A percentile compares a stretch with the other conserved stretches of the same genome.
These are phyloP conservation scores for Cryptosporidium viatorum DNA, from an alignment of 169 alveolate genomes.

Conservation along the genomic window DNA sequence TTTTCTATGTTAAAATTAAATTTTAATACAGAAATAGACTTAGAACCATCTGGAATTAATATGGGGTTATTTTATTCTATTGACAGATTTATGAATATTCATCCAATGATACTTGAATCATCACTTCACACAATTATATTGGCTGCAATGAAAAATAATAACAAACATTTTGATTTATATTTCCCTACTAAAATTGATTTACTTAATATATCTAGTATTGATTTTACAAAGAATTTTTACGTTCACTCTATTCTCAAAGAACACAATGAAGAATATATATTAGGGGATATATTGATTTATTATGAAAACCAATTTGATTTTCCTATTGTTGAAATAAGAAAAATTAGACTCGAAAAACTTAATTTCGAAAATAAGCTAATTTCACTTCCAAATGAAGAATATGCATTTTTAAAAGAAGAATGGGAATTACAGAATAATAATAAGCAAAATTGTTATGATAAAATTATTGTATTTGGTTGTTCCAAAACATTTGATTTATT, in stretches of 20 bases:
- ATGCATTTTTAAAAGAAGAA: slow-evolving; percentile 19
- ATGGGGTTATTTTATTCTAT: slow-evolving; percentile 48
- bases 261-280: background rate
- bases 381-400: background rate
- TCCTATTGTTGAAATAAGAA: slow-evolving; percentile 51
- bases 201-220: background rate
- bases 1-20: slow-evolving; percentile 5
- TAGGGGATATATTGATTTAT: slow-evolving; percentile 25
- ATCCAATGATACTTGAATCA: slow-evolving; percentile 62
- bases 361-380: background rate
- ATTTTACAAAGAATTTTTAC: background rate
- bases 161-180: background rate
- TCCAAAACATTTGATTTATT: slow-evolving; percentile 6
- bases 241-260: slow-evolving; percentile 4
- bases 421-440: slow-evolving; percentile 22
- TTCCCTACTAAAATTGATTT: slow-evolving; percentile 31
- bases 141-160: slow-evolving; percentile 17
- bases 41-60: slow-evolving; percentile 71
- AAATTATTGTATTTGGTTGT: background rate
- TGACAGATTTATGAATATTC: slow-evolving; percentile 69
- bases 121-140: slow-evolving; percentile 31
- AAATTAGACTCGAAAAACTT: slow-evolving; percentile 7
- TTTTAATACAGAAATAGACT: background rate
- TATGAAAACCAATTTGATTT: background rate
- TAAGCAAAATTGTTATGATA: slow-evolving; percentile 14